These are phyloP conservation scores for Saprolegnia parasitica DNA, from an alignment of 352 stramenopile species.

Conservation along the genomic window DNA sequence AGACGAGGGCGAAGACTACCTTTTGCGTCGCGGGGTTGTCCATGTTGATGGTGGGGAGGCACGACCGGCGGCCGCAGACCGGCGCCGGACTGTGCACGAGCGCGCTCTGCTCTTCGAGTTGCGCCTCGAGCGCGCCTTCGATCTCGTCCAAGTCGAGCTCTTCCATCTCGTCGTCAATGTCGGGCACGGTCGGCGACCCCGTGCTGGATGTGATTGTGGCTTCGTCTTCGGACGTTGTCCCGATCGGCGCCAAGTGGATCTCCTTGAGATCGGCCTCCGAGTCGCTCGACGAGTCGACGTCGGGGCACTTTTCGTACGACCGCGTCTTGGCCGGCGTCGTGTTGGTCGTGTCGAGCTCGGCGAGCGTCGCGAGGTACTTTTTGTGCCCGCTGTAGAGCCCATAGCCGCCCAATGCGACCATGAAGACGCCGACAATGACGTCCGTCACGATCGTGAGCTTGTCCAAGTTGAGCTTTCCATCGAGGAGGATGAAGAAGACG, in stretches of 20 bases:
- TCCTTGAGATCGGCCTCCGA: constrained; percentile 25
- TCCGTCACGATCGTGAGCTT: constrained; percentile 55
- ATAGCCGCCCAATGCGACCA: constrained; percentile 67
- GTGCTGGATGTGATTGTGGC: constrained; percentile 26
- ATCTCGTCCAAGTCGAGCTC: constrained; percentile 42
- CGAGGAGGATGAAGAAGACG: constrained; percentile 55
- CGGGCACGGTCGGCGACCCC: constrained; percentile 26
- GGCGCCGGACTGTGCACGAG: not conserved
- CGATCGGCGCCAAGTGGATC: constrained; percentile 1
- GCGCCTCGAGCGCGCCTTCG: not conserved
- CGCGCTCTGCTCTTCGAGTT: not conserved
- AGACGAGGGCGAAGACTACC: constrained; percentile 32
- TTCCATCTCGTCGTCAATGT: constrained; percentile 29
- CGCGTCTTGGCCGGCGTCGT: not conserved
- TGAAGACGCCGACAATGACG: constrained; percentile 69
- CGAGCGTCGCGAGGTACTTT: constrained; percentile 31
- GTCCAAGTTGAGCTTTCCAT: constrained; percentile 50
- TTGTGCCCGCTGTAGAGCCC: constrained; percentile 60
- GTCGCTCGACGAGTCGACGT: not conserved
- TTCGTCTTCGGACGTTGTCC: not conserved
- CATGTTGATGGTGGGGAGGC: constrained; percentile 51
- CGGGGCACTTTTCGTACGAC: constrained; percentile 25
- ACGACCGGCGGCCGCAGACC: not conserved
- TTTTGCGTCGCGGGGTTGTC: constrained; percentile 73
- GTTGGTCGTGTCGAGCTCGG: not conserved